Evolutionary conservation across 2,329 filamentous ascomycete species (phyloP).

Genomic region (Pseudogymnoascus sp.): DNA sequence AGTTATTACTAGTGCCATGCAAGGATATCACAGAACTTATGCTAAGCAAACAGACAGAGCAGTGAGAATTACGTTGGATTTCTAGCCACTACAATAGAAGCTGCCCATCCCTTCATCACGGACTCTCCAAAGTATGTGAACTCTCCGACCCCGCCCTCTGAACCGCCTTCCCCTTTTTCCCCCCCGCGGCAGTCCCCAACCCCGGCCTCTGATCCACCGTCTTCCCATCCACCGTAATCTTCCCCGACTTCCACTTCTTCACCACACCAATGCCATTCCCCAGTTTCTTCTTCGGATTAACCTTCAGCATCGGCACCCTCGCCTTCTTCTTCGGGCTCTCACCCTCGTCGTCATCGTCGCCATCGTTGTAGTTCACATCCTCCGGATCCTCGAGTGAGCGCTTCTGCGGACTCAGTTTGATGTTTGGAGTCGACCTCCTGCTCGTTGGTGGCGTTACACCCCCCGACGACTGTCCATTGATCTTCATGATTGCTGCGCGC

Average conservation of each 20-base stretch:
- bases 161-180: background rate
- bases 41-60: background rate
- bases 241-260: constrained; percentile 11
- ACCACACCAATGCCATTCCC: background rate
- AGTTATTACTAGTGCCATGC: background rate
- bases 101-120: background rate
- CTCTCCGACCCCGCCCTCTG: background rate
- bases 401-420: background rate
- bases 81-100: too few relatives aligned
- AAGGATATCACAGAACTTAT: background rate
- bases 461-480: background rate
- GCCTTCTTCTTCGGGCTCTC: constrained; percentile 37
- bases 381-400: constrained; percentile 41
- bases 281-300: constrained; percentile 1
- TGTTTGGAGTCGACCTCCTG: background rate
- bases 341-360: constrained; percentile 31
- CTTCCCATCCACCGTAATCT: constrained; percentile 9
- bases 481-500: background rate
- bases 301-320: constrained; percentile 2
- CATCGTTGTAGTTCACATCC: constrained; percentile 45
- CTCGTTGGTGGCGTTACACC: background rate
- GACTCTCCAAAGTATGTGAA: background rate
- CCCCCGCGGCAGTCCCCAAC: background rate
- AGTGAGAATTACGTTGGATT: background rate
- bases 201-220: background rate